Evolutionary conservation across 169 alveolate species (phyloP).

Genomic region (Perkinsus chesapeaki): DNA sequence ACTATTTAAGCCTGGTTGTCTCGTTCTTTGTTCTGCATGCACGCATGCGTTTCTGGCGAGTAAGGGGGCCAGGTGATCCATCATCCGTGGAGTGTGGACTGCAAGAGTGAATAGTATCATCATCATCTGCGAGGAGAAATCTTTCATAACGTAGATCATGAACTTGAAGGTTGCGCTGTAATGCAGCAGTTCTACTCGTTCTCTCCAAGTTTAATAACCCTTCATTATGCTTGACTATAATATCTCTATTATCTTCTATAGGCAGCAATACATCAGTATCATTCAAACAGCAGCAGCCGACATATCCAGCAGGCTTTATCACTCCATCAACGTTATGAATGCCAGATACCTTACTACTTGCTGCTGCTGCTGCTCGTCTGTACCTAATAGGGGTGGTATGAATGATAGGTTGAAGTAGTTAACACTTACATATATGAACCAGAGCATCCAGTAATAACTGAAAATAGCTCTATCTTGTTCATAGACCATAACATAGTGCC

Average conservation of each 20-base stretch:
- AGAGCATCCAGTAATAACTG: not conserved
- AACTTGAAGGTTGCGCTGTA: not conserved
- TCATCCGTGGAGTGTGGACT: not conserved
- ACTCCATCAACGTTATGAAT: not conserved
- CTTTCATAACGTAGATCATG: not conserved
- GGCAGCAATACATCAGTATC: not conserved
- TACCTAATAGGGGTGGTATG: not conserved
- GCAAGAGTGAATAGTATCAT: not conserved
- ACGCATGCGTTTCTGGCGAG: not conserved
- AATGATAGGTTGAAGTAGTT: not conserved
- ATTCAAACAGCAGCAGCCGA: too few relatives aligned
- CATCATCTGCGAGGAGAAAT: not conserved
- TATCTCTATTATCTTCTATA: not conserved
- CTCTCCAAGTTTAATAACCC: not conserved
- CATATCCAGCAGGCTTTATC: not conserved
- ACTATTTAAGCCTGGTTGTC: not conserved
- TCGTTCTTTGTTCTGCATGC: not conserved
- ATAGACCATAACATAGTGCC: not conserved
- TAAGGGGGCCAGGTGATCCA: not conserved
- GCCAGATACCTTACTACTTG: not conserved
- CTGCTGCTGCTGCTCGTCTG: not conserved
- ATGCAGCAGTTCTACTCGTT: not conserved
- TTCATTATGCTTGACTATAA: not conserved
- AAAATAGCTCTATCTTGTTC: not conserved
- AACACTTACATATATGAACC: not conserved